Evolutionary conservation across 2,329 filamentous ascomycete species (phyloP).

Genomic region (Exophiala oligosperma): DNA sequence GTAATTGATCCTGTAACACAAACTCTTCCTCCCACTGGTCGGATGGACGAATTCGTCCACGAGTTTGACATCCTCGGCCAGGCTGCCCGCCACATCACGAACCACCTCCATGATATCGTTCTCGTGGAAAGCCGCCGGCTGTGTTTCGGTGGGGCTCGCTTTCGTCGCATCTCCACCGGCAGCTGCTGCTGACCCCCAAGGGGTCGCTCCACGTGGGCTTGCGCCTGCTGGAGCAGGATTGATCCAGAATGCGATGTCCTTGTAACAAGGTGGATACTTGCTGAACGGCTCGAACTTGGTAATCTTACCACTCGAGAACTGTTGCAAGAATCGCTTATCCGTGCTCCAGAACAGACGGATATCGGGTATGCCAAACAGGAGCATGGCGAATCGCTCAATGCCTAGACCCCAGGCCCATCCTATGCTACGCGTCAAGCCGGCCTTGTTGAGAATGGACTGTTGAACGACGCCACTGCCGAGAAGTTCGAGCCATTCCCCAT

Average conservation of each 20-base stretch:
- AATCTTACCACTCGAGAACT: slow-evolving; percentile 65
- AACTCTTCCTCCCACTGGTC: slow-evolving; percentile 75
- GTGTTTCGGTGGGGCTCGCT: slow-evolving; percentile 40
- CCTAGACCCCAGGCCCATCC: slow-evolving; percentile 97
- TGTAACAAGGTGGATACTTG: slow-evolving; percentile 83
- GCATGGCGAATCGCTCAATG: slow-evolving; percentile 93
- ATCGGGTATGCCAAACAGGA: slow-evolving; percentile 92
- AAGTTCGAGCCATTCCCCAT: slow-evolving; percentile 92
- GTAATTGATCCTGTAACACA: slow-evolving; percentile 94
- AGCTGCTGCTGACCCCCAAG: slow-evolving; percentile 36
- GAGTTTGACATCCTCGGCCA: slow-evolving; percentile 82
- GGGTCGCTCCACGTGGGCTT: slow-evolving; percentile 41
- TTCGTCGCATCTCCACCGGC: slow-evolving; percentile 37
- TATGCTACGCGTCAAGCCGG: slow-evolving; percentile 70
- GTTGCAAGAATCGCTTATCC: slow-evolving; percentile 79
- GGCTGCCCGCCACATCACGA: slow-evolving; percentile 75
- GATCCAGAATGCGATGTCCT: slow-evolving; percentile 95
- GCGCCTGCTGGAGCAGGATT: slow-evolving; percentile 37
- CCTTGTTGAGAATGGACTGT: slow-evolving; percentile 76
- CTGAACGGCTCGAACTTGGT: slow-evolving; percentile 81
- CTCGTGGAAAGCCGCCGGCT: slow-evolving; percentile 67
- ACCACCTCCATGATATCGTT: slow-evolving; percentile 98
- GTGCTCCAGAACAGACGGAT: slow-evolving; percentile 95
- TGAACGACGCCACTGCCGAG: slow-evolving; percentile 89
- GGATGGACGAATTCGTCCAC: slow-evolving; percentile 88